Evolutionary conservation across 352 stramenopile species (phyloP), one percentile per base, ranked within the genome.

Genomic region (Phytophthora quininea): DNA sequence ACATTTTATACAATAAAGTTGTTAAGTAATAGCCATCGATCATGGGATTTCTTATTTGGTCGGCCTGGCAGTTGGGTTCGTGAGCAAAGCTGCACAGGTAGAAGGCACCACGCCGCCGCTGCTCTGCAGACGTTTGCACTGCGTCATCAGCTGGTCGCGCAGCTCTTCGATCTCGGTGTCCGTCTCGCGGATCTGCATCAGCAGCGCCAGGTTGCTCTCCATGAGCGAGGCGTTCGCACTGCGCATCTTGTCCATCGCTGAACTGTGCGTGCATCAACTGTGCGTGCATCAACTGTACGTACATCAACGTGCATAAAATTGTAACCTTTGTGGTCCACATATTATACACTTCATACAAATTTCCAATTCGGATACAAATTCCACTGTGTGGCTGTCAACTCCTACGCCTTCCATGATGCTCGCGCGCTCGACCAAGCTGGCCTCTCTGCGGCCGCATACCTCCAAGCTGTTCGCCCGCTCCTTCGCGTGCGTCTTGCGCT

Each of bases 191-290:
- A 87, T 80, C 24, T 74, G 56, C 74, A 86, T 84, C 5, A 90
- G 71, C 51, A 84, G 62, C 51, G 68, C 52, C 45, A 90, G 58
- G 42, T 90, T 90, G 11, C 59, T 71, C 57, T 78, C 73, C 81
- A 90, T 90, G 12, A 90, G 77, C 58, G 66, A 67, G 31, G 79
- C 73, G 56, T 90, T 90, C 35, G 66, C 48, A 19, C 65, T 58
- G 42, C 81, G 74, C 45, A 75, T 64, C 54, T 64, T 59, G 38
- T 57, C 60, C 54, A 87, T 51, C 49, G 64, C 6, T 40, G 6
- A 40, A 40, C 6, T n/a, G 27, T 54, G 33, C 9, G 37, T 40
- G 24, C n/a, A 15, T 6, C 5, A 4, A 24, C 4, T n/a, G n/a
- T n/a, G 35, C 5, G 35, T 10, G 35, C 5, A 40, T 40, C 35